Evolutionary conservation across 306 rosid genomes (phyloP), one percentile per base, ranked within the genome.

Genomic region (Acacia crassicarpa): DNA sequence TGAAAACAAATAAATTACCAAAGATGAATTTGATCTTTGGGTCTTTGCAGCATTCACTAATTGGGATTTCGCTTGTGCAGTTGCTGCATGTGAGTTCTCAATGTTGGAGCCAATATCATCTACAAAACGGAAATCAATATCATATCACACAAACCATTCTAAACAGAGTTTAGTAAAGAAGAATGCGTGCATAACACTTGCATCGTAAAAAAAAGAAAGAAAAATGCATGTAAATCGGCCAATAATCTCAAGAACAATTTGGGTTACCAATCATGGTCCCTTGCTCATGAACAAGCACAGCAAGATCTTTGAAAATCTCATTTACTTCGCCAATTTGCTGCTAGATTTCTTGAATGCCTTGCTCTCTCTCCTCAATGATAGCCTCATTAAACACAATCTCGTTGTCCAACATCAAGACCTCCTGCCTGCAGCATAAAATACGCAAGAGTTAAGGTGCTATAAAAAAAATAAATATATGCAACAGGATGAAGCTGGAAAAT

Each of bases 381-480:
- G 97, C 94, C 89, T 95, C 98, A n/a, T 95, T 95, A 89, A 95
- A 95, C 70, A 89, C 88, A 77, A 95, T 90, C 85, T 95, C 98
- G 77, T 89, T 93, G 86, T 93, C 98, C 84, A 95, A 84, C 76
- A 93, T 87, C 86, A 91, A 63, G 38, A 95, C 97, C 80, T 95
- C 98, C 83, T 93, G 98, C 73, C 98, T 95, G 92, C 84, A 83
- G 77, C 78, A 81, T 33, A 72, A 83, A 85, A 23, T 80, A 87
- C 23, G 32, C 41, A 72, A 12, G 79, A 76, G 67, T 46, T 49
- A 67, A 85, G 69, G 74, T 69, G 74, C 53, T n/a, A n/a, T n/a
- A 22, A n/a, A 48, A 83, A n/a, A 48, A 83, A 73, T 67, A 81
- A 76, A 73, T 27, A 32, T n/a, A 53, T 48, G 72, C 66, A 61